Evolutionary conservation across 148 eudicot species (phyloP).

Genomic region (Dysphania ambrosioides): DNA sequence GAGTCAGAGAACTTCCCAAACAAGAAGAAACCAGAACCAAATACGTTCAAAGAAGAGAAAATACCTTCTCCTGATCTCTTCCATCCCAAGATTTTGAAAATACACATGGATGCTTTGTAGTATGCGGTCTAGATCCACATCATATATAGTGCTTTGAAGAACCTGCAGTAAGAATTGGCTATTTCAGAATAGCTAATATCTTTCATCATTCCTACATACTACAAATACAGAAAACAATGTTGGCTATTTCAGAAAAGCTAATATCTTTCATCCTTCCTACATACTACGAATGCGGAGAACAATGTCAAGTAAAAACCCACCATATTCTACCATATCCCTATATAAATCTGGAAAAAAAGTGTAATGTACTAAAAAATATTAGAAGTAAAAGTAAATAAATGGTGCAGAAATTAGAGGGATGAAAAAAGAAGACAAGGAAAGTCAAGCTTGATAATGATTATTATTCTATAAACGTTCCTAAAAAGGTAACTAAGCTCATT

Average conservation of each 20-base stretch:
- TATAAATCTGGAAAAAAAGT: not conserved
- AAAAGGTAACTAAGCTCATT: too few relatives aligned
- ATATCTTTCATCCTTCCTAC: not conserved
- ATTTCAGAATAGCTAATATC: not conserved
- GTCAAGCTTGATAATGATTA: too few relatives aligned
- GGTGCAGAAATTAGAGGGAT: too few relatives aligned
- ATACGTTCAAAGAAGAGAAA: not conserved
- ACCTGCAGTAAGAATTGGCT: slow-evolving; percentile 48
- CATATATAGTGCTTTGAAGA: slow-evolving; percentile 88
- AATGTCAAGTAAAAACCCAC: not conserved
- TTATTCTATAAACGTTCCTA: too few relatives aligned
- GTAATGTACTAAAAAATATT: not conserved
- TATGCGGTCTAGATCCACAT: slow-evolving; percentile 92
- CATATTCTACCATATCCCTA: not conserved
- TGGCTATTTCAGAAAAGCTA: slow-evolving; percentile 4
- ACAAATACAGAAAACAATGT: not conserved
- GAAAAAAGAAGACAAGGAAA: not conserved
- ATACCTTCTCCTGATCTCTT: slow-evolving; percentile 96
- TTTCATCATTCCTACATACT: not conserved
- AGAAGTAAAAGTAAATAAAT: too few relatives aligned
- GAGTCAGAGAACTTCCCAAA: slow-evolving; percentile 2
- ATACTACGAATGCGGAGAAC: not conserved
- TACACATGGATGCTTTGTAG: slow-evolving; percentile 95
- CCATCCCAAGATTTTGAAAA: slow-evolving; percentile 96
- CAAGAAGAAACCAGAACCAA: slow-evolving; percentile 8